Conservation (phyloP, 2,329 filamentous ascomycete species). For the Alternaria panax region DNA sequence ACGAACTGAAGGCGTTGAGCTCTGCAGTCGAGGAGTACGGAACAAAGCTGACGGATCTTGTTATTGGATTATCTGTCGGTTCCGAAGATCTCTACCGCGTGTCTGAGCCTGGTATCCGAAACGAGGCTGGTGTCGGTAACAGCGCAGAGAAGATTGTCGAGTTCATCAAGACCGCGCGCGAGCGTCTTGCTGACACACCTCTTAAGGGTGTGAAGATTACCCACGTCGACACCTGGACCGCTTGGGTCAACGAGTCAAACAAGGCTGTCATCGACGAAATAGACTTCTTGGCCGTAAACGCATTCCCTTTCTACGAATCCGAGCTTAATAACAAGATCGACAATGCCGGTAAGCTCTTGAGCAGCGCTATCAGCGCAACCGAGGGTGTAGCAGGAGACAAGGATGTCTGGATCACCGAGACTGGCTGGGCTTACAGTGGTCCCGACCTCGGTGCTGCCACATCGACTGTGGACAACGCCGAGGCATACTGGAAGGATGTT, state of each 20-base stretch:
- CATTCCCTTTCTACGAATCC: conserved; percentile 50
- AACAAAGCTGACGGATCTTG: conserved; percentile 60
- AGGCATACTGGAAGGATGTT: conserved; percentile 44
- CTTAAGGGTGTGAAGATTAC: conserved; percentile 60
- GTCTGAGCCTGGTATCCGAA: conserved; percentile 70
- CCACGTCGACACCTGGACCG: conserved; percentile 50
- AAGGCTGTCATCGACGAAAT: conserved; percentile 45
- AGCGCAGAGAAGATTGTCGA: conserved; percentile 66
- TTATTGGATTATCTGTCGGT: conserved; percentile 48
- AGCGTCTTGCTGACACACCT: conserved; percentile 66
- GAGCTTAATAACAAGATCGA: conserved; percentile 47
- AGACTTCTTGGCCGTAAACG: conserved; percentile 49
- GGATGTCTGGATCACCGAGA: conserved; percentile 51
- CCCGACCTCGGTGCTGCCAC: conserved; percentile 38
- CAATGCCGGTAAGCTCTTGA: conserved; percentile 51
- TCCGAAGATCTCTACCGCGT: conserved; percentile 68
- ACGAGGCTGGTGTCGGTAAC: conserved; percentile 68
- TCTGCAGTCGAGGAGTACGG: conserved; percentile 45
- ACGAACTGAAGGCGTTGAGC: conserved; percentile 44
- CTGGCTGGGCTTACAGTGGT: conserved; percentile 46
- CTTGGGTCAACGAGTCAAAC: conserved; percentile 47
- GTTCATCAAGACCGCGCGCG: conserved; percentile 59
- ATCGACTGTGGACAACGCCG: conserved; percentile 41
- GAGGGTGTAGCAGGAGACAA: conserved; percentile 42
- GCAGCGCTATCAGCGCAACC: conserved; percentile 37